A percentile compares a stretch with the other conserved stretches of the same genome.
Evolutionary conservation across 176 grass and related monocot species (phyloP).

Genomic region (Triticum dicoccoides): DNA sequence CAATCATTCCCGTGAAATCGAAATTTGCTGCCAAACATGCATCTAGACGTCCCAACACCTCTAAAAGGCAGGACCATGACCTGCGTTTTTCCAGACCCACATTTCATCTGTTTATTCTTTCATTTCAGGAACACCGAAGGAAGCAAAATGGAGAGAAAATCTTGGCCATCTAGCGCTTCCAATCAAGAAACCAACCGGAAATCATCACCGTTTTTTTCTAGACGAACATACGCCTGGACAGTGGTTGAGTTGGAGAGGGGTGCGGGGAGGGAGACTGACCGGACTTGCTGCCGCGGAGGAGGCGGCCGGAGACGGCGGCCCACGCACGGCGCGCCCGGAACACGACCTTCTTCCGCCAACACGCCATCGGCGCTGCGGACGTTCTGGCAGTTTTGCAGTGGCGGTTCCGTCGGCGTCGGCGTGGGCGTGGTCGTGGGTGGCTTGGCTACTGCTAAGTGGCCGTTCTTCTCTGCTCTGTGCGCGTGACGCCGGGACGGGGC

Average conservation of each 20-base stretch:
- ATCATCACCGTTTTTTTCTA: too few relatives aligned
- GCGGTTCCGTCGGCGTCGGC: background rate
- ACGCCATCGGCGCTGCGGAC: slow-evolving; percentile 15
- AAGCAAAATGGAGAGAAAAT: background rate
- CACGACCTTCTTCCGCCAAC: slow-evolving; percentile 72
- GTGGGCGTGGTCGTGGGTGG: background rate
- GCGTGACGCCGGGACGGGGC: background rate
- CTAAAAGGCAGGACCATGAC: background rate
- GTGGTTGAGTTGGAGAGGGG: background rate
- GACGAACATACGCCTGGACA: background rate
- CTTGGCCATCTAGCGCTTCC: background rate
- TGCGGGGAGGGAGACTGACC: slow-evolving; percentile 12
- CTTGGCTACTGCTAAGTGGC: background rate
- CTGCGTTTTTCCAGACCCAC: background rate
- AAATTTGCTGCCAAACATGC: background rate
- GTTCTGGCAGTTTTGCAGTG: background rate
- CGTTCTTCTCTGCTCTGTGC: background rate
- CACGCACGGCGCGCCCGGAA: slow-evolving; percentile 62
- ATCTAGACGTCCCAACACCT: background rate
- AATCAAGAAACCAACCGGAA: background rate
- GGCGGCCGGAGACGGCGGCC: slow-evolving; percentile 47
- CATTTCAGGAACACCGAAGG: background rate
- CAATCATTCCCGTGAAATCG: background rate
- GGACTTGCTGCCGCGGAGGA: slow-evolving; percentile 33
- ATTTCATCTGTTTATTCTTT: background rate